Percentiles rank a stretch among this genome's conserved stretches.
These are phyloP conservation scores for Zygosaccharomyces pseudobailii DNA, from an alignment of 1,139 yeast genomes.

Conservation along the genomic window DNA sequence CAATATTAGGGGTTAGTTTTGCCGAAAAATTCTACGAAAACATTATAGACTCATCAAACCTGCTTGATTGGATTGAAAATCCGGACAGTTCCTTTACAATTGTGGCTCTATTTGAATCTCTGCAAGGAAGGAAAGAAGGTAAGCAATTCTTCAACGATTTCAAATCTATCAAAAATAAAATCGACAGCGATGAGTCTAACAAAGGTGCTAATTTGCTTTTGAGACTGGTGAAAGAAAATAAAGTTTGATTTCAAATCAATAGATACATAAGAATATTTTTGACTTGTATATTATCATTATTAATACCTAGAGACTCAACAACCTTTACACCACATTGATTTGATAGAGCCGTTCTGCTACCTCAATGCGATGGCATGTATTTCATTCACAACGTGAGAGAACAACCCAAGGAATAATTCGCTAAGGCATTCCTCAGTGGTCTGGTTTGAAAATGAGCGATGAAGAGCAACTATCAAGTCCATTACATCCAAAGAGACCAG, in stretches of 20 bases:
- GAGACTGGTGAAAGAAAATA: slow-evolving; percentile 32
- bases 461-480: not conserved
- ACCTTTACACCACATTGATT: not conserved
- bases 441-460: not conserved
- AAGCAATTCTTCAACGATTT: slow-evolving; percentile 47
- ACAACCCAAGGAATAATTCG: too few relatives aligned
- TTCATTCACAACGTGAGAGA: too few relatives aligned
- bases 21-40: slow-evolving; percentile 53
- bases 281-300: slow-evolving; percentile 1
- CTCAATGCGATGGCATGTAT: too few relatives aligned
- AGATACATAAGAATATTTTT: not conserved
- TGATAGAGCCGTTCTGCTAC: not conserved
- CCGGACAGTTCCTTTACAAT: slow-evolving; percentile 75
- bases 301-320: not conserved
- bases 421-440: not conserved
- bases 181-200: slow-evolving; percentile 48
- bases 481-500: not conserved
- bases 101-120: slow-evolving; percentile 61
- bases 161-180: slow-evolving; percentile 47
- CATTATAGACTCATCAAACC: slow-evolving; percentile 43
- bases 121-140: slow-evolving; percentile 38
- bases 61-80: slow-evolving; percentile 68
- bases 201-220: slow-evolving; percentile 76
- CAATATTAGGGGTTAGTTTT: slow-evolving; percentile 59
- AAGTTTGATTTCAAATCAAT: not conserved